These are phyloP conservation scores for Xanthoconium separans DNA, from an alignment of 1,284 basidiomycete genomes.

Conservation along the genomic window DNA sequence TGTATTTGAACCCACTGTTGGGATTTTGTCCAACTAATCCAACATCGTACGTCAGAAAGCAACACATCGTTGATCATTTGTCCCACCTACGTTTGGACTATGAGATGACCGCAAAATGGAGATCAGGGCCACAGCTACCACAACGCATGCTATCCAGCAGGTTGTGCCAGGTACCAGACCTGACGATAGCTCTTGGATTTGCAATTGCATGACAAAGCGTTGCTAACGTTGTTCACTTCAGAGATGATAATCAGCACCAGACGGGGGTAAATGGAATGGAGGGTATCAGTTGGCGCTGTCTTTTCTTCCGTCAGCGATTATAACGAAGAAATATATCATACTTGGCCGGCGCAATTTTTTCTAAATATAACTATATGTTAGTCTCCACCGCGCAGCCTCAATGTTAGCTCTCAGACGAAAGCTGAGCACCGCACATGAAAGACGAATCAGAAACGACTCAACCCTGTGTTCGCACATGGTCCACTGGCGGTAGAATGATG, in stretches of 20 bases:
- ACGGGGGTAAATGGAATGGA: not conserved
- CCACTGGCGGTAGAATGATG: too few species aligned
- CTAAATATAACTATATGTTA: not conserved
- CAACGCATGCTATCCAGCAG: not conserved
- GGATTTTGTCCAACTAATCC: conserved; percentile 19
- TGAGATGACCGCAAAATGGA: not conserved
- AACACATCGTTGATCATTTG: not conserved
- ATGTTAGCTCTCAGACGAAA: not conserved
- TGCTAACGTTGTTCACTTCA: not conserved
- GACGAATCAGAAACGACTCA: too few species aligned
- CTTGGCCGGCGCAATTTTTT: too few species aligned
- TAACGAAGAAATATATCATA: not conserved
- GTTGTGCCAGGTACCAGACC: not conserved
- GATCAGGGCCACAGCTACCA: not conserved
- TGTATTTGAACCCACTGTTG: conserved; percentile 23
- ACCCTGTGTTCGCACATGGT: too few species aligned
- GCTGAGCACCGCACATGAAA: not conserved
- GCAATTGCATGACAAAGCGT: not conserved
- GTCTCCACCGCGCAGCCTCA: not conserved
- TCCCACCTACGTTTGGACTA: conserved; percentile 1
- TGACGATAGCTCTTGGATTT: not conserved
- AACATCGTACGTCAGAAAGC: not conserved
- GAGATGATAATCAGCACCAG: not conserved
- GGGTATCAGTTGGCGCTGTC: not conserved
- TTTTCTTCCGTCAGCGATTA: not conserved